These are phyloP conservation scores for Trifolium repens DNA, from an alignment of 306 rosid genomes.

Conservation along the genomic window DNA sequence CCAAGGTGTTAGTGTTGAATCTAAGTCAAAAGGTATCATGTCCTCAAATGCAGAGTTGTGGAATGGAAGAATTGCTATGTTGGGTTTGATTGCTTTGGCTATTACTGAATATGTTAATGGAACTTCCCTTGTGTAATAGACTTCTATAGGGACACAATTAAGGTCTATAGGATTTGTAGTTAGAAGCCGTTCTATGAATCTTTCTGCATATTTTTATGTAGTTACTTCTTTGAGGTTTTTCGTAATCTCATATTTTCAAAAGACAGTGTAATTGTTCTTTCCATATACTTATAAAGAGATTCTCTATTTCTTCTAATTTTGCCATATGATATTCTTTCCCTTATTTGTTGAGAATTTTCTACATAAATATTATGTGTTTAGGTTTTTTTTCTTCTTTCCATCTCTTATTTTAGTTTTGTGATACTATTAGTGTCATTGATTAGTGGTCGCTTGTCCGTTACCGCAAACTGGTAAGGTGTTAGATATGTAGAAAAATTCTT, in stretches of 20 bases:
- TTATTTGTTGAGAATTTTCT: neutral
- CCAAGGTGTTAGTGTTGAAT: conserved; percentile 74
- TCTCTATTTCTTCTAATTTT: neutral
- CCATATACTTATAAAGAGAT: no score
- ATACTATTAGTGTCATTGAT: no score
- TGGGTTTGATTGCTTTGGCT: conserved; percentile 82
- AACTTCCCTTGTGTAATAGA: conserved; percentile 56
- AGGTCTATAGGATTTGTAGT: neutral
- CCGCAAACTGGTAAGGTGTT: no score
- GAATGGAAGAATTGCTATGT: conserved; percentile 90
- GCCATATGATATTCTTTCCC: neutral
- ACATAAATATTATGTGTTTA: neutral
- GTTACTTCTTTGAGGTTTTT: neutral
- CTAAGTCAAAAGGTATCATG: conserved; percentile 63
- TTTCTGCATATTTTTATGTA: neutral
- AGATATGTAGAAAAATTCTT: no score
- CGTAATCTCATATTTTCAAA: no score
- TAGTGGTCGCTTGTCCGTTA: no score
- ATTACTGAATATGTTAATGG: conserved; percentile 74
- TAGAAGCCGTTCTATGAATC: neutral
- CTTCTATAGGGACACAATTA: neutral
- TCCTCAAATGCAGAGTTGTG: conserved; percentile 74
- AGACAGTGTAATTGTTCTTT: no score
- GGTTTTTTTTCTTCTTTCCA: no score
- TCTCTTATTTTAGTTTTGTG: no score